phyloP scores from a whole-genome alignment of 1,284 basidiomycete species.

The Rhodotorula glutinis region DNA sequence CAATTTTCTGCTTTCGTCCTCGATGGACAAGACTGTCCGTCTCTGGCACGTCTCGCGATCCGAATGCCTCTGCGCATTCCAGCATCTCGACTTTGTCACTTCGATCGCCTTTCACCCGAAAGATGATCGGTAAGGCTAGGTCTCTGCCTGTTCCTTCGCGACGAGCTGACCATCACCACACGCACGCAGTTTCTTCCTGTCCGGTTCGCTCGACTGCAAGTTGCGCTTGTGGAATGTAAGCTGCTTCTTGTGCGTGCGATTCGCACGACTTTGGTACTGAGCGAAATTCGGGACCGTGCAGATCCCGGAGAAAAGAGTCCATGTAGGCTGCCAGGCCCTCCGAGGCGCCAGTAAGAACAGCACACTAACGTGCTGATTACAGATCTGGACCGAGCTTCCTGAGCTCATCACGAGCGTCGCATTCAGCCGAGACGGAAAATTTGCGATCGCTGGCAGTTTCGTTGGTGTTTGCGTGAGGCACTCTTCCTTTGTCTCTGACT shows the following conservation, averaged over 20 bases:
- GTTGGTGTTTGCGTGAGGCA: slow-evolving; percentile 43
- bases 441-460: slow-evolving; percentile 48
- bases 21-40: slow-evolving; percentile 50
- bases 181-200: slow-evolving; percentile 45
- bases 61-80: slow-evolving; percentile 48
- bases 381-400: slow-evolving; percentile 45
- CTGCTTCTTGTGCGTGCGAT: neutral
- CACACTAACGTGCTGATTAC: neutral
- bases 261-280: neutral
- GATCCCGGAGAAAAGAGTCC: slow-evolving; percentile 39
- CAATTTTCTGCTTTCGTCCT: slow-evolving; percentile 49
- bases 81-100: slow-evolving; percentile 49
- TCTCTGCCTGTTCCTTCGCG: neutral
- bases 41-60: slow-evolving; percentile 49
- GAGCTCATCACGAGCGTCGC: slow-evolving; percentile 49
- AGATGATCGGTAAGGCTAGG: slow-evolving; percentile 44
- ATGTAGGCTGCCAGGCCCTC: neutral
- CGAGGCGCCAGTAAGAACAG: too few species aligned
- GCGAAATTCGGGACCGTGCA: neutral
- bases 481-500: too few species aligned
- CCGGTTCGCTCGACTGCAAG: slow-evolving; percentile 49
- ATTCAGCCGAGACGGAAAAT: slow-evolving; percentile 46
- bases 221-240: slow-evolving; percentile 48
- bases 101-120: slow-evolving; percentile 47
- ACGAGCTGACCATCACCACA: neutral